phyloP scores from a whole-genome alignment of 345 rosid species.

The Salix dunnii region DNA sequence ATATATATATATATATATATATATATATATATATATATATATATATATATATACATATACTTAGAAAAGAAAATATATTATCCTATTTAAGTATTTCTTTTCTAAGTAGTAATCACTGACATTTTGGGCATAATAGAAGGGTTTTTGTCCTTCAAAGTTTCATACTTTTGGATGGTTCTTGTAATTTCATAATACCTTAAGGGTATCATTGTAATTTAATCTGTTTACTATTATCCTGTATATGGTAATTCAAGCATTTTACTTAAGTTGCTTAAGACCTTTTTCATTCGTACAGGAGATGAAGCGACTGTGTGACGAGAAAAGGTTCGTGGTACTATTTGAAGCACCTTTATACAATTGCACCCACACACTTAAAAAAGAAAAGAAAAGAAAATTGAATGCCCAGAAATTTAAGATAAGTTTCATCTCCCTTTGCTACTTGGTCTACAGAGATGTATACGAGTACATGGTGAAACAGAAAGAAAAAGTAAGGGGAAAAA shows the following conservation, averaged over 20 bases:
- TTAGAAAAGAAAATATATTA: too few species aligned
- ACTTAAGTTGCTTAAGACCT: slow-evolving; percentile 7
- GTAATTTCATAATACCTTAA: too few species aligned
- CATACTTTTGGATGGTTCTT: too few species aligned
- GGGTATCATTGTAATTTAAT: too few species aligned
- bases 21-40: too few species aligned
- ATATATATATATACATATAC: too few species aligned
- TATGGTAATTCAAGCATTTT: slow-evolving; percentile 1
- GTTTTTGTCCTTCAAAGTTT: too few species aligned
- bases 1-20: too few species aligned
- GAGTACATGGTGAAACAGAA: slow-evolving; percentile 67
- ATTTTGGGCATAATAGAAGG: too few species aligned
- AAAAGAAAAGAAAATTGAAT: not conserved
- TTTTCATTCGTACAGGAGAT: slow-evolving; percentile 61
- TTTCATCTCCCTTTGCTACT: slow-evolving; percentile 20
- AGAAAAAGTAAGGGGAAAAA: slow-evolving; percentile 70
- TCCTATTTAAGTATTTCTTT: too few species aligned
- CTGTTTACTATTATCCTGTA: not conserved
- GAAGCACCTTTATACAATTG: not conserved
- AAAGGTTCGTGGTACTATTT: slow-evolving; percentile 52
- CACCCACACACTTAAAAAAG: not conserved
- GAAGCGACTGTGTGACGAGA: slow-evolving; percentile 93
- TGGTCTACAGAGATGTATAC: slow-evolving; percentile 56
- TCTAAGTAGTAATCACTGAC: too few species aligned
- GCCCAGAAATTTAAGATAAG: not conserved